Percentiles rank a stretch among this genome's conserved stretches.
phyloP scores from a whole-genome alignment of 1,139 yeast genomes.

The Blastobotrys illinoisensis region DNA sequence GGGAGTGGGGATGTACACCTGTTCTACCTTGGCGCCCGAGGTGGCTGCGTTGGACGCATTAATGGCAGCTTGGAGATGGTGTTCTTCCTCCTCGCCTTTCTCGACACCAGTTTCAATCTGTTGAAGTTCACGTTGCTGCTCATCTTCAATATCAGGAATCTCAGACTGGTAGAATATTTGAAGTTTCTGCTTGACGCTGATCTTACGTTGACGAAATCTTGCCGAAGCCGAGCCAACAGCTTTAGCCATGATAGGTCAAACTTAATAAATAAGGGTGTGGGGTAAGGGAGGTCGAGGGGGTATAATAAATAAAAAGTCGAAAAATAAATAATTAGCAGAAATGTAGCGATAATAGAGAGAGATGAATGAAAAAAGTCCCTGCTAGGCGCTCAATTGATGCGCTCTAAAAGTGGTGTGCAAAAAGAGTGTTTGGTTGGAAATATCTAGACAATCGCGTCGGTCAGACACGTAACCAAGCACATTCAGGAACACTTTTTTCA shows the following conservation, averaged over 20 bases:
- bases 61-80: constrained; percentile 87
- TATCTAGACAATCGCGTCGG: not conserved
- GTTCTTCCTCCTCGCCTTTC: constrained; percentile 95
- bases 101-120: constrained; percentile 97
- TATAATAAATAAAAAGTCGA: constrained; percentile 5
- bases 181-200: constrained; percentile 84
- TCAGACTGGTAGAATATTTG: constrained; percentile 74
- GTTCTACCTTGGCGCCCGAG: constrained; percentile 47
- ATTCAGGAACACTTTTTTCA: not conserved
- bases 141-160: constrained; percentile 69
- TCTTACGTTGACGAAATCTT: constrained; percentile 84
- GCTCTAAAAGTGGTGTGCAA: not conserved
- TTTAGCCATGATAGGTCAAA: constrained; percentile 11
- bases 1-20: constrained; percentile 92
- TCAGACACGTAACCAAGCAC: not conserved
- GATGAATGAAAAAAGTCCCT: not conserved
- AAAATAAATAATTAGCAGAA: not conserved
- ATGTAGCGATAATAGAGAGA: not conserved
- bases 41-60: constrained; percentile 67
- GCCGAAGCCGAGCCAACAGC: constrained; percentile 35
- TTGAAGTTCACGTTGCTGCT: constrained; percentile 76
- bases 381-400: not conserved
- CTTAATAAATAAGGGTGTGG: not conserved
- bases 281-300: not conserved
- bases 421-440: not conserved